Evolutionary conservation across 2,329 filamentous ascomycete species (phyloP).

Genomic region (Aplosporella prunicola): DNA sequence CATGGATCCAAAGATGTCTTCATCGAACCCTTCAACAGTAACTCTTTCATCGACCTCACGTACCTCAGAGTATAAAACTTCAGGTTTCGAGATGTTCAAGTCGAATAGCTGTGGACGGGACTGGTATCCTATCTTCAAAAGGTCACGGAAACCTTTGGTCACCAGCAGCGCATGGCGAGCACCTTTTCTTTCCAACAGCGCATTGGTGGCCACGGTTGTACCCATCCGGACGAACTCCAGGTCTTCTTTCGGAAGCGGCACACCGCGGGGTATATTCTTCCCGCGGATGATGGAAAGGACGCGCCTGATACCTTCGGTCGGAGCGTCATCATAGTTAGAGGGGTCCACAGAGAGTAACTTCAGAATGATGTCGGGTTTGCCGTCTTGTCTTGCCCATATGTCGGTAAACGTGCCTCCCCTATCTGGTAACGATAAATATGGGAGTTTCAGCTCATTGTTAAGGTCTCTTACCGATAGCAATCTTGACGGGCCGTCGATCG

Average conservation of each 20-base stretch:
- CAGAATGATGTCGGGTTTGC: constrained; percentile 54
- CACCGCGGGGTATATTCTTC: constrained; percentile 67
- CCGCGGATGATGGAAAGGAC: constrained; percentile 57
- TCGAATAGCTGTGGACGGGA: constrained; percentile 19
- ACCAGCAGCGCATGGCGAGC: constrained; percentile 15
- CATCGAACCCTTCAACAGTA: constrained; percentile 17
- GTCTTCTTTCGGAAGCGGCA: constrained; percentile 69
- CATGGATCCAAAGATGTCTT: constrained; percentile 25
- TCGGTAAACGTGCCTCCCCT: constrained; percentile 81
- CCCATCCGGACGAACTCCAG: constrained; percentile 52
- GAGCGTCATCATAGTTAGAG: constrained; percentile 23
- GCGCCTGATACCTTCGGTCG: constrained; percentile 24
- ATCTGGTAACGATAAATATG: background rate
- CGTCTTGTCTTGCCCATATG: constrained; percentile 50
- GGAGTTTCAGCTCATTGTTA: background rate
- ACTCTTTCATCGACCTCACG: constrained; percentile 19
- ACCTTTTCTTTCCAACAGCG: constrained; percentile 15
- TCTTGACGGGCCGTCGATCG: constrained; percentile 1
- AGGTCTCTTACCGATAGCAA: background rate
- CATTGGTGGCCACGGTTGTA: constrained; percentile 19
- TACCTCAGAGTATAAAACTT: constrained; percentile 16
- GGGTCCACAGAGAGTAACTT: constrained; percentile 24
- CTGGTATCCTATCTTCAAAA: constrained; percentile 17
- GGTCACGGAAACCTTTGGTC: constrained; percentile 55
- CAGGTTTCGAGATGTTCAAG: constrained; percentile 16